Evolutionary conservation across 805 yeast genomes (phyloP).

Genomic region (Yarrowia porcina): DNA sequence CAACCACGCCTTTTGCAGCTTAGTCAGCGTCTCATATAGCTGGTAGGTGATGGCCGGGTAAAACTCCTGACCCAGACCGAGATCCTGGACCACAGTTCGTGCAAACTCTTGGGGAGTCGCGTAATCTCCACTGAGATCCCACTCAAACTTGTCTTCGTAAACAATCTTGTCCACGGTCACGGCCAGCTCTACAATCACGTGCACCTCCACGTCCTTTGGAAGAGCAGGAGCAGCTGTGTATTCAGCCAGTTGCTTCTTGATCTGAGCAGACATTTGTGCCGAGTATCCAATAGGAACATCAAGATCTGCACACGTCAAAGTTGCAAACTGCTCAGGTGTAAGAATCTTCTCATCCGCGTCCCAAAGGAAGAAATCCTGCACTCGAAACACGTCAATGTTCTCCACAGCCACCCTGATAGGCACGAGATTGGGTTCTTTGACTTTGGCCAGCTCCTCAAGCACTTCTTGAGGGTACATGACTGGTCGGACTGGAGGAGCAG

Average conservation of each 20-base stretch:
- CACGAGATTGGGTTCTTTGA: conserved; percentile 46
- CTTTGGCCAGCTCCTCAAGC: conserved; percentile 43
- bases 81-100: conserved; percentile 70
- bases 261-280: conserved; percentile 65
- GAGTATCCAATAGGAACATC: conserved; percentile 64
- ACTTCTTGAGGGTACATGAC: conserved; percentile 39
- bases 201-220: conserved; percentile 63
- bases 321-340: conserved; percentile 72
- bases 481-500: conserved; percentile 14
- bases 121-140: conserved; percentile 61
- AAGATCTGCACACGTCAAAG: conserved; percentile 73
- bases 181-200: conserved; percentile 75
- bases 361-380: conserved; percentile 73
- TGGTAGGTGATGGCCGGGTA: conserved; percentile 86
- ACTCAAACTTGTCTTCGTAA: conserved; percentile 89
- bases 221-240: conserved; percentile 62
- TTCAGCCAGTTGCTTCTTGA: conserved; percentile 77
- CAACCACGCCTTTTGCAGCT: conserved; percentile 75
- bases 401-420: conserved; percentile 67
- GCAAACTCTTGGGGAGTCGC: conserved; percentile 85
- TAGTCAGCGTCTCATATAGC: conserved; percentile 71
- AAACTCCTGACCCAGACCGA: conserved; percentile 83
- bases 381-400: conserved; percentile 46
- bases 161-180: conserved; percentile 79
- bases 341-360: conserved; percentile 60